phyloP scores from a whole-genome alignment of 306 rosid genomes.

The Spatholobus suberectus region DNA sequence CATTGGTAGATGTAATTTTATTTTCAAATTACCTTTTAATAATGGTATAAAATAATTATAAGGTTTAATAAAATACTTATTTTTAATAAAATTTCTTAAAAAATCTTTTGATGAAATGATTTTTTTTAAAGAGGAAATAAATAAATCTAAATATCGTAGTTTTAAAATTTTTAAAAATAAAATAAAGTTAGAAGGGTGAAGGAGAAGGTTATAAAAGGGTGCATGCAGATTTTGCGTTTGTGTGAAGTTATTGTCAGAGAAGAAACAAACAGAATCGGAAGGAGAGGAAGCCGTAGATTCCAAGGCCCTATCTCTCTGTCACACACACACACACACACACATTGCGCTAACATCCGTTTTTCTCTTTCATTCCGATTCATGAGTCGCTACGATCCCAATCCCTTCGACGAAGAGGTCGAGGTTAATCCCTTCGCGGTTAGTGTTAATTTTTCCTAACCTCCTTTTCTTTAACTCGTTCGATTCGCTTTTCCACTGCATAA shows the following conservation, averaged over 20 bases:
- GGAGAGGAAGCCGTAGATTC: constrained; percentile 42
- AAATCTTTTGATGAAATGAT: no score
- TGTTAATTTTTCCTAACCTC: neutral
- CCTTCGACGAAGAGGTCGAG: constrained; percentile 71
- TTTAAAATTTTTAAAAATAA: neutral
- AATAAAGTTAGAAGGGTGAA: neutral
- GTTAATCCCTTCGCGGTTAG: constrained; percentile 84
- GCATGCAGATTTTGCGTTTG: constrained; percentile 34
- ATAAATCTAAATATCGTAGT: neutral
- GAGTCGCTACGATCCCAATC: constrained; percentile 78
- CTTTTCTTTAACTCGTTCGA: no score
- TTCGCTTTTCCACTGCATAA: neutral
- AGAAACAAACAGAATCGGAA: constrained; percentile 33
- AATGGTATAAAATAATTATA: neutral
- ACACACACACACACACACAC: constrained; percentile 8
- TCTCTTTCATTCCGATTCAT: constrained; percentile 42
- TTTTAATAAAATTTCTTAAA: no score
- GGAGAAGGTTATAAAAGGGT: neutral
- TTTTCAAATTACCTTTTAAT: neutral
- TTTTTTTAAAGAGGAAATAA: no score
- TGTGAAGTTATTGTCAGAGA: constrained; percentile 43
- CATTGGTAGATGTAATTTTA: no score
- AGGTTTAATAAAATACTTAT: no score
- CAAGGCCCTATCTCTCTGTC: constrained; percentile 16
- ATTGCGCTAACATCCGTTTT: neutral